Percentiles rank a stretch among this genome's conserved stretches.
Evolutionary conservation across 2,329 filamentous ascomycete species (phyloP).

Genomic region (Plectosphaerella cucumerina): DNA sequence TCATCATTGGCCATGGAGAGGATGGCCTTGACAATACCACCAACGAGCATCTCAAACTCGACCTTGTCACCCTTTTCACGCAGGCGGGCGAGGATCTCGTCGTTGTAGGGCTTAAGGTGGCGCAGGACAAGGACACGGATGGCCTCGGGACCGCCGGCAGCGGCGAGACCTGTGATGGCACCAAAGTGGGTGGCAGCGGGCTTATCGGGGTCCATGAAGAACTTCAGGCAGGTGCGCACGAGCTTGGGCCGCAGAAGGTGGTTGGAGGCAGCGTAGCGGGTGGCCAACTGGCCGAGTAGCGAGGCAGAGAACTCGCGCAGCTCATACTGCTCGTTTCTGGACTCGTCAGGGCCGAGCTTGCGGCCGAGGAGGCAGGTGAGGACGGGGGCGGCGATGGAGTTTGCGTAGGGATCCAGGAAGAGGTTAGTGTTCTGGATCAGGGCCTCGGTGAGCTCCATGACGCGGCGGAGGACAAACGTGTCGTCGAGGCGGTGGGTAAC

Average conservation of each 20-base stretch:
- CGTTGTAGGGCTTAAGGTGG: slow-evolving; percentile 51
- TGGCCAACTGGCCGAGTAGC: slow-evolving; percentile 72
- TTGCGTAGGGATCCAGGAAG: slow-evolving; percentile 61
- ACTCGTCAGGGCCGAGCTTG: slow-evolving; percentile 62
- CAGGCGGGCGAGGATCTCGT: slow-evolving; percentile 48
- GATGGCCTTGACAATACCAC: slow-evolving; percentile 52
- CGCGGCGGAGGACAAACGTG: slow-evolving; percentile 81
- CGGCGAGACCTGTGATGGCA: slow-evolving; percentile 73
- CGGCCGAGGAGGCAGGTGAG: slow-evolving; percentile 87
- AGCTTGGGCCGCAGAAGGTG: slow-evolving; percentile 82
- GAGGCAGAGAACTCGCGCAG: slow-evolving; percentile 82
- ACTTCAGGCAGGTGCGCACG: slow-evolving; percentile 87
- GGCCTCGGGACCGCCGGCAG: slow-evolving; percentile 65
- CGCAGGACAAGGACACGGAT: slow-evolving; percentile 53
- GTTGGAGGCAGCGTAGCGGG: slow-evolving; percentile 77
- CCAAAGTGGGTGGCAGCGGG: slow-evolving; percentile 84
- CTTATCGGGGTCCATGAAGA: slow-evolving; percentile 82
- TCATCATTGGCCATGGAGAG: slow-evolving; percentile 33
- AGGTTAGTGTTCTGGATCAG: slow-evolving; percentile 79
- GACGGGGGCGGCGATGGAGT: slow-evolving; percentile 73
- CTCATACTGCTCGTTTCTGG: slow-evolving; percentile 64
- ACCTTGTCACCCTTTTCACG: slow-evolving; percentile 46
- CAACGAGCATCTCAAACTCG: slow-evolving; percentile 52
- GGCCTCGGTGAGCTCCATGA: slow-evolving; percentile 85
- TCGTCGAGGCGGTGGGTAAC: slow-evolving; percentile 92